Base-by-base conservation (phyloP, 225 moss, liverwort and hornwort species). In the Polytrichum formosum region DNA sequence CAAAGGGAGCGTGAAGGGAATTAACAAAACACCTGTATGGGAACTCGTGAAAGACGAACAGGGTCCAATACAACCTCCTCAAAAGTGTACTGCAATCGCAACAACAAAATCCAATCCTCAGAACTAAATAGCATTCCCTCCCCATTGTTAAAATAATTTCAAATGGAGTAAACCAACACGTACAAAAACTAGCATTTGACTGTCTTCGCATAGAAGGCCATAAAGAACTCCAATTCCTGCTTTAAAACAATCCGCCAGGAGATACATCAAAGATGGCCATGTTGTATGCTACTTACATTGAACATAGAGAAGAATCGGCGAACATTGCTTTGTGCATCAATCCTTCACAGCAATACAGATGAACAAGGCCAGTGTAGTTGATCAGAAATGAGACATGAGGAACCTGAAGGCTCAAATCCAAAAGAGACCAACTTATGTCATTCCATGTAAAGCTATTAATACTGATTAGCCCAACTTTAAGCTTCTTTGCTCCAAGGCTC, bases 301-400 rank as follows among this genome's bases (percentile, higher is more conserved):
- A 81, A 97, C 81, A 97, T 76, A 21, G 96, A 88, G 78, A 83
- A 97, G 67, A 93, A 97, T 68, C 90, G 90, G 60, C 77, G 85
- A 64, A 84, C 80, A 70, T 97, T 93, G 78, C 96, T 91, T 83
- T 97, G 88, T 79, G 90, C 79, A 78, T 97, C 96, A 81, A 97
- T 92, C 95, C 92, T 92, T 81, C 83, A 73, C 28, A 76, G 54
- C 65, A 73, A 71, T 17, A 66, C 53, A 71, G n/a, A 82, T 67
- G 29, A 35, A 62, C 46, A 30, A 29, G 29, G 65, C 70, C 56
- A 53, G 60, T 73, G 46, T 72, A 61, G 54, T 61, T 46, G 56
- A 21, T 67, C 67, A 64, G 33, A 35, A 35, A 35, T 35, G 35
- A 35, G 35, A 35, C 35, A 9, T 35, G 35, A 35, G 46, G 13